These are phyloP conservation scores for Kwoniella europaea DNA, from an alignment of 768 basidiomycete species.

Conservation along the genomic window DNA sequence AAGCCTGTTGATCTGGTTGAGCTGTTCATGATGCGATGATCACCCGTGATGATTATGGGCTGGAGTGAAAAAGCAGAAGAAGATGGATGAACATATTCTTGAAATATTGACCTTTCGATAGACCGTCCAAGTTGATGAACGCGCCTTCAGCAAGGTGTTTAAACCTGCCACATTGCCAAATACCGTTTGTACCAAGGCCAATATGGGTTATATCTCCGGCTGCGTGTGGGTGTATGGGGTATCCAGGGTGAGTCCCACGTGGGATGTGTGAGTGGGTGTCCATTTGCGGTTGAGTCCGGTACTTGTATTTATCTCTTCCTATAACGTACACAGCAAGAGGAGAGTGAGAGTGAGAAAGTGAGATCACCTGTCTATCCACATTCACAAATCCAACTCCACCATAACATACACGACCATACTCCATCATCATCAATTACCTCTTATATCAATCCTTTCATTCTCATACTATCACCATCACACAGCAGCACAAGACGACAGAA, in stretches of 20 bases:
- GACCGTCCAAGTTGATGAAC: neutral
- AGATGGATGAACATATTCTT: neutral
- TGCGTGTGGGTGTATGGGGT: neutral
- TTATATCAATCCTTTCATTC: neutral
- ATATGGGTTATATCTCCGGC: neutral
- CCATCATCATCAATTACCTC: conserved; percentile 8
- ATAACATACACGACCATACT: neutral
- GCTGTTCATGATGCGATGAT: conserved; percentile 22
- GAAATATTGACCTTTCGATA: too few species aligned
- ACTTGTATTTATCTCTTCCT: neutral
- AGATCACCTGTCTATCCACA: conserved; percentile 7
- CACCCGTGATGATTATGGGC: too few species aligned
- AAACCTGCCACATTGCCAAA: neutral
- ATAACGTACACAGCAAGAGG: conserved; percentile 1
- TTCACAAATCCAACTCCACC: neutral
- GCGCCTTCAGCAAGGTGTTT: neutral
- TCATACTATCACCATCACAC: conserved; percentile 2
- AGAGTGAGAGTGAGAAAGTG: neutral
- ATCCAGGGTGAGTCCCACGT: neutral
- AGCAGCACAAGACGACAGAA: conserved; percentile 2
- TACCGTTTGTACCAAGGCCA: neutral
- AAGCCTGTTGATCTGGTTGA: conserved; percentile 15
- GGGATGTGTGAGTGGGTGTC: neutral
- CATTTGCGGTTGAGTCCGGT: conserved; percentile 6
- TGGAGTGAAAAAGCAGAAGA: neutral